Evolutionary conservation across 1,284 basidiomycete species (phyloP), one percentile per base, ranked within the genome.

Genomic region (Coniferiporia sulphurascens): DNA sequence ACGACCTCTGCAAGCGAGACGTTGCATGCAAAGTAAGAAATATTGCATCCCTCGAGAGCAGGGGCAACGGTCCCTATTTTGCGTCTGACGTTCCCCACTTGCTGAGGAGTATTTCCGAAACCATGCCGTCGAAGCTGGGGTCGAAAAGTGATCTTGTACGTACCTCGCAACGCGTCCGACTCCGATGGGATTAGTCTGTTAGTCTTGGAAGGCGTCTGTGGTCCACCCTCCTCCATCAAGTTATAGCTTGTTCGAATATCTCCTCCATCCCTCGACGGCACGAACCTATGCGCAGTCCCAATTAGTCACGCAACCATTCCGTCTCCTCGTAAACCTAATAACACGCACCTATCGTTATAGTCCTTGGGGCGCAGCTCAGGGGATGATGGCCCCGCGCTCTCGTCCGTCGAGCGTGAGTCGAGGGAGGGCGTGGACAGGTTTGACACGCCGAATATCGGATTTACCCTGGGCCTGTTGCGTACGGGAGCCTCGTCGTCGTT

Each of bases 241-340:
- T 91, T 83, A 71, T 86, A 91, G 38, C 84, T 83, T 9, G 88
- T 89, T 36, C 87, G 79, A 72, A 91, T 81, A 72, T 91, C 86
- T 19, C 87, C 87, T 0, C 75, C 66, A 65, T 89, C 88, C 65
- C 88, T 78, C 46, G 78, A 82, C 2, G 88, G 88, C 4, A 91
- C 85, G 66, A 90, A 91, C 32, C 88, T 66, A 41, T 48, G 21
- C 22, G 44, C 21, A 61, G 7, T 32, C 36, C 35, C 48, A 35
- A 21, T 15, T 27, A 7, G 27, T 13, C 45, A 12, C 38, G 10
- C 44, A 48, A 36, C 19, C 6, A 1, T 8, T 15, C 44, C 4
- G 8, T 46, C 19, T 15, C 21, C 9, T 7, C 19, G 34, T 5
- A 12, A 17, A 35, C 17, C n/a, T 15, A 13, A 17, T 19, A 17